phyloP scores from a whole-genome alignment of 148 eudicot species.

The Spergularia bocconei region DNA sequence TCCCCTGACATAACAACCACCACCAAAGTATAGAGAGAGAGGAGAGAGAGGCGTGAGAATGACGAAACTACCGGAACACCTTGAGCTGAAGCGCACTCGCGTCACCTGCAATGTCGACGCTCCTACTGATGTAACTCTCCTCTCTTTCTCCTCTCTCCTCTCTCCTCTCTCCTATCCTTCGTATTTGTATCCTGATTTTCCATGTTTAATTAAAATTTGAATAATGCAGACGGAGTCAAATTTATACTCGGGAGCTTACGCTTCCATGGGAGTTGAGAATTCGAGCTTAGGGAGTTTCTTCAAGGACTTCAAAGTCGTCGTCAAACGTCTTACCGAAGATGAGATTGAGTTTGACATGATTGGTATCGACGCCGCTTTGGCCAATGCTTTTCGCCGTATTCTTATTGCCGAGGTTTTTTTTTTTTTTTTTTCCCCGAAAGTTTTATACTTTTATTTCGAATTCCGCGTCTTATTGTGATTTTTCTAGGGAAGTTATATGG shows the following conservation, averaged over 20 bases:
- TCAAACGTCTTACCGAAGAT: constrained; percentile 58
- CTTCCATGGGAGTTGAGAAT: constrained; percentile 74
- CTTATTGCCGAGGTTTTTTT: constrained; percentile 76
- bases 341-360: constrained; percentile 85
- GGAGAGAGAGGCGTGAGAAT: constrained; percentile 15
- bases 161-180: background rate
- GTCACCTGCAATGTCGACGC: constrained; percentile 68
- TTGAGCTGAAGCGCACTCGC: constrained; percentile 69
- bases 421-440: background rate
- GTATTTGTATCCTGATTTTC: background rate
- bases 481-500: too few relatives aligned
- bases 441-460: background rate
- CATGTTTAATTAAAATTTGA: background rate
- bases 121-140: constrained; percentile 52
- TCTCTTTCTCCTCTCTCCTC: too few relatives aligned
- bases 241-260: constrained; percentile 73
- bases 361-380: constrained; percentile 83
- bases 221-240: constrained; percentile 61
- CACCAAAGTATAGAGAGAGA: too few relatives aligned
- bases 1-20: too few relatives aligned
- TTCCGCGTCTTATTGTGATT: background rate
- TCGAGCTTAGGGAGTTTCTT: constrained; percentile 62
- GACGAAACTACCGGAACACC: constrained; percentile 59
- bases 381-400: constrained; percentile 89
- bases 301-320: constrained; percentile 53